Evolutionary conservation across 2,329 filamentous ascomycete genomes (phyloP).

Genomic region (Iodosphaeria phyllophila): DNA sequence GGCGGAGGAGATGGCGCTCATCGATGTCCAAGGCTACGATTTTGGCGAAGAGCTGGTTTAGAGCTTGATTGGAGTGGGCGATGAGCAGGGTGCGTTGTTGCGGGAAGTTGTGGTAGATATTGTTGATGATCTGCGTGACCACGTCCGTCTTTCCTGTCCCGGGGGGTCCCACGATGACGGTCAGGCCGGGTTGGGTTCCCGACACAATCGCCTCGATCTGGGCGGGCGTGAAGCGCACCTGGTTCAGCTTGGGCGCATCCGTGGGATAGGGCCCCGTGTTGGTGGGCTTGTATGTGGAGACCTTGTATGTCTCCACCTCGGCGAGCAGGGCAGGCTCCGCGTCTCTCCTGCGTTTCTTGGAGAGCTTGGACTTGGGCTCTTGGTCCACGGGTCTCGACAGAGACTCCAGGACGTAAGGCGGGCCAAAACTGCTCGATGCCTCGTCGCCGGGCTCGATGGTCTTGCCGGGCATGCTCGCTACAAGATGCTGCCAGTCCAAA

Average conservation of each 20-base stretch:
- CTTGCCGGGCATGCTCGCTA: slow-evolving; percentile 77
- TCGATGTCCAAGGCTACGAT: slow-evolving; percentile 95
- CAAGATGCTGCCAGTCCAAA: slow-evolving; percentile 82
- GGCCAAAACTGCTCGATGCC: slow-evolving; percentile 55
- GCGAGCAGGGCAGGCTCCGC: slow-evolving; percentile 45
- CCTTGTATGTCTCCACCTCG: slow-evolving; percentile 51
- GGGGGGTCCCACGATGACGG: slow-evolving; percentile 83
- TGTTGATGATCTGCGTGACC: slow-evolving; percentile 94
- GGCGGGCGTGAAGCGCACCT: slow-evolving; percentile 72
- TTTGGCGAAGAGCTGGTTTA: slow-evolving; percentile 96
- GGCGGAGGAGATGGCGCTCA: slow-evolving; percentile 73
- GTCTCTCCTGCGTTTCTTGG: slow-evolving; percentile 78
- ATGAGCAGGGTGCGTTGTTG: slow-evolving; percentile 79
- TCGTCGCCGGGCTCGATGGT: slow-evolving; percentile 63
- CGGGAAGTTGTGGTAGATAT: slow-evolving; percentile 96
- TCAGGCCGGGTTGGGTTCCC: slow-evolving; percentile 84
- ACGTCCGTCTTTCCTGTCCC: slow-evolving; percentile 99
- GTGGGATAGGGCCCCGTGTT: slow-evolving; percentile 82
- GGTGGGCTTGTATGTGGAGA: slow-evolving; percentile 75
- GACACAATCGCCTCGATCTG: slow-evolving; percentile 89
- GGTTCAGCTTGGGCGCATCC: slow-evolving; percentile 66
- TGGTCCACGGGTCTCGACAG: no score
- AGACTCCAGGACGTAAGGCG: slow-evolving; percentile 68
- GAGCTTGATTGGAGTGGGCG: slow-evolving; percentile 91
- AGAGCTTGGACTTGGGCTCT: slow-evolving; percentile 34